A percentile compares a stretch with the other conserved stretches of the same genome.
These are phyloP conservation scores for Castanospermum australe DNA, from an alignment of 306 rosid genomes.

Conservation along the genomic window DNA sequence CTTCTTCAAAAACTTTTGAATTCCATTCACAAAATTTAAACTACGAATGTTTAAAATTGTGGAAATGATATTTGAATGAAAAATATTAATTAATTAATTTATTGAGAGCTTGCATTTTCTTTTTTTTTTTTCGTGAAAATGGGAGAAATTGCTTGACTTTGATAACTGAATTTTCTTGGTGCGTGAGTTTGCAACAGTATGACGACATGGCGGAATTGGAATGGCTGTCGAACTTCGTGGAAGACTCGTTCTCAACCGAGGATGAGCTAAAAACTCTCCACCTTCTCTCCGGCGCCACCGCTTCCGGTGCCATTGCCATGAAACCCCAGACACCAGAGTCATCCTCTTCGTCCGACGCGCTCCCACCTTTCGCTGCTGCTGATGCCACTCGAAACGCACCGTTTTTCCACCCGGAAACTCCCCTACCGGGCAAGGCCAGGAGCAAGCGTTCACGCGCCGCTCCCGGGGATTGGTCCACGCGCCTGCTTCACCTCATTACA, in stretches of 20 bases:
- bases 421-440: slow-evolving; percentile 87
- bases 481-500: slow-evolving; percentile 66
- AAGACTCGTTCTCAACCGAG: slow-evolving; percentile 82
- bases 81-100: not conserved
- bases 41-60: not conserved
- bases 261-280: slow-evolving; percentile 69
- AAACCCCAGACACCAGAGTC: slow-evolving; percentile 79
- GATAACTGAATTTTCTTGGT: slow-evolving; percentile 5
- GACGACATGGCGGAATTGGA: slow-evolving; percentile 92
- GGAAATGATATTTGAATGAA: not conserved
- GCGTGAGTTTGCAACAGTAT: slow-evolving; percentile 40
- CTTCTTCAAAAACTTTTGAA: not conserved
- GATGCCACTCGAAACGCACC: slow-evolving; percentile 46
- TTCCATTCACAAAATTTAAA: not conserved
- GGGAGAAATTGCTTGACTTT: not conserved
- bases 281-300: slow-evolving; percentile 44
- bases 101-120: not conserved
- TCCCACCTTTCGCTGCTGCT: slow-evolving; percentile 24
- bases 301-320: not conserved
- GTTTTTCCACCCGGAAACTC: slow-evolving; percentile 66
- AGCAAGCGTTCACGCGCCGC: slow-evolving; percentile 97
- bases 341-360: slow-evolving; percentile 76
- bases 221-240: slow-evolving; percentile 96
- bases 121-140: not conserved
- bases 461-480: slow-evolving; percentile 96